These are phyloP conservation scores for Hyaloscypha variabilis DNA, from an alignment of 495 filamentous ascomycete genomes.

Conservation along the genomic window DNA sequence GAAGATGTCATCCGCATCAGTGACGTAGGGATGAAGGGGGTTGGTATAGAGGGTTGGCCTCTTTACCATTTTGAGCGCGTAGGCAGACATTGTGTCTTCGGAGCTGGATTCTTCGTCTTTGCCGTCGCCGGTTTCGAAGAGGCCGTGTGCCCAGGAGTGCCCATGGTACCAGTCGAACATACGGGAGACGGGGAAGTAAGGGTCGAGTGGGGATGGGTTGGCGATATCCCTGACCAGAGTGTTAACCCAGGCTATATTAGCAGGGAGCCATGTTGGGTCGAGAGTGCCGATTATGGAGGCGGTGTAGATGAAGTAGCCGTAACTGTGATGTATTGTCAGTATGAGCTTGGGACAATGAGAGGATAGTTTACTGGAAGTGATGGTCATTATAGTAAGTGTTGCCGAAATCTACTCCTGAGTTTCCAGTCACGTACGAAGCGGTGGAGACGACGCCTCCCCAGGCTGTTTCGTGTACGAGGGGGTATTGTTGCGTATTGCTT, in stretches of 20 bases:
- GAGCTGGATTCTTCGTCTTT: constrained; percentile 93
- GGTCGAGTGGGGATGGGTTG: constrained; percentile 72
- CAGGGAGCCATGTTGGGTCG: constrained; percentile 72
- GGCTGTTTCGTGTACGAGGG: constrained; percentile 76
- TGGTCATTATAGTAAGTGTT: constrained; percentile 94
- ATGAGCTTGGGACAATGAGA: constrained; percentile 35
- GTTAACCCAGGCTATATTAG: constrained; percentile 81
- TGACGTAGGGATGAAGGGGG: no score
- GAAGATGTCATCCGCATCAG: no score
- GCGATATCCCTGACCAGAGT: constrained; percentile 76
- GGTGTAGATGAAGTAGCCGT: constrained; percentile 85
- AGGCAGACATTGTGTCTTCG: constrained; percentile 87
- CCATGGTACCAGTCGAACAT: constrained; percentile 94
- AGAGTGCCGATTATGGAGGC: constrained; percentile 84
- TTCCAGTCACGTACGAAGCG: constrained; percentile 74
- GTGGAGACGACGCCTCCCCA: constrained; percentile 89
- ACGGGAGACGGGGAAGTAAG: constrained; percentile 83
- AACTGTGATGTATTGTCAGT: constrained; percentile 28
- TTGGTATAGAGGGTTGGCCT: no score
- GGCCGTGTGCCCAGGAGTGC: constrained; percentile 93
- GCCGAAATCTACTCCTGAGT: constrained; percentile 75
- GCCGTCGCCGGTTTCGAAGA: constrained; percentile 89
- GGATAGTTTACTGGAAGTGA: constrained; percentile 72
- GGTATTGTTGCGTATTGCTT: constrained; percentile 74
- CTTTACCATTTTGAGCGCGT: constrained; percentile 92